These are phyloP conservation scores for Hygrocybe coccinea DNA, from an alignment of 768 basidiomycete species.

Conservation along the genomic window DNA sequence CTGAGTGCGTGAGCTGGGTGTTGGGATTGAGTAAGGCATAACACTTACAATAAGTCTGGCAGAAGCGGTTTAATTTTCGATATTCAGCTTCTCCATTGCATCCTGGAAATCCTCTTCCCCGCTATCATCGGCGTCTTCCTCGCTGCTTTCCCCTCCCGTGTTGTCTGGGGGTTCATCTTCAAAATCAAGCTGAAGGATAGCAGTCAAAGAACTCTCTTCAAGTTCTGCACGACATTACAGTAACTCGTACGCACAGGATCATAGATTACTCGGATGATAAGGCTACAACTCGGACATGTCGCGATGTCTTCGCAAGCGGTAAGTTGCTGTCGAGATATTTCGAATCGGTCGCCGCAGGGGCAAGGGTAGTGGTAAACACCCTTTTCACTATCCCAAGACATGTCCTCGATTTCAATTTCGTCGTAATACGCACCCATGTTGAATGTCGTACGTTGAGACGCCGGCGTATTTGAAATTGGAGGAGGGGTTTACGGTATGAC, in stretches of 20 bases:
- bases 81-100: conserved; percentile 58
- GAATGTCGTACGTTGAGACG: background rate
- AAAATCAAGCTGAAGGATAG: conserved; percentile 61
- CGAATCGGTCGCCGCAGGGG: conserved; percentile 96
- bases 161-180: conserved; percentile 62
- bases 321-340: conserved; percentile 83
- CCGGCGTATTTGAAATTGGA: too few relatives aligned
- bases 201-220: conserved; percentile 7
- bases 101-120: conserved; percentile 54
- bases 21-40: too few relatives aligned
- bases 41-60: too few relatives aligned
- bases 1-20: too few relatives aligned
- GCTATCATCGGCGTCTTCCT: conserved; percentile 35
- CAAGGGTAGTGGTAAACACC: conserved; percentile 93
- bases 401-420: conserved; percentile 96
- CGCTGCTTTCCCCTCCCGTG: conserved; percentile 38
- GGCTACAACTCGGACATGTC: conserved; percentile 92
- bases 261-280: conserved; percentile 87
- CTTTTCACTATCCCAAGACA: conserved; percentile 82
- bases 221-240: background rate
- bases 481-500: too few relatives aligned
- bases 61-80: conserved; percentile 26
- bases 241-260: conserved; percentile 63
- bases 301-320: conserved; percentile 90
- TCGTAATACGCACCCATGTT: conserved; percentile 86